Evolutionary conservation across 352 stramenopile species (phyloP), one percentile per base, ranked within the genome.

Genomic region (Elongisporangium undulatum): DNA sequence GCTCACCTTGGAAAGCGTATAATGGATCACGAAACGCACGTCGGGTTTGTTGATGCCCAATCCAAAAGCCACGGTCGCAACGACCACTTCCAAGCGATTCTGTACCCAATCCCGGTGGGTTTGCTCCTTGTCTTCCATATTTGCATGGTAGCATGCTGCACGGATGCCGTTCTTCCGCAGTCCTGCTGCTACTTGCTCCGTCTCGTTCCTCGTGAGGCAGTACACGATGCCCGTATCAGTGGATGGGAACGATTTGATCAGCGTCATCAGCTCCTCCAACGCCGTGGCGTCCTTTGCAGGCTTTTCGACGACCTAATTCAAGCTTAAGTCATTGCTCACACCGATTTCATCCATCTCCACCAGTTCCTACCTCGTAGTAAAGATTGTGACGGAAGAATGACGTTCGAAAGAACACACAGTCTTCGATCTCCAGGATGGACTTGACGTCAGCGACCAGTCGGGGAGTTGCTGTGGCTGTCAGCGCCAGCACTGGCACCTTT

Each of bases 31-130:
- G 54, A 96, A 97, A 24, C 89, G 87, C 49, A 97, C 89, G 53
- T 97, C 83, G 8, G 92, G 89, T 55, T 98, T 97, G 74, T 98
- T 97, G 63, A 98, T 98, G 8, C 94, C 94, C 34, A 98, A 66
- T 1, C 94, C 94, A 84, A 98, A 98, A 7, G 92, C 91, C 65
- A 98, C 97, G 0, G 92, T 98, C 7, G 92, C 92, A 1, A 97
- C 91, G 4, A 98, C 90, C 17, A 98, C 90, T 68, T 97, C 72
- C 2, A 92, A 53, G 5, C 69, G 63, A 51, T 86, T 71, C 19
- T 64, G 64, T 39, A 79, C 69, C 82, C 82, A 92, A 4, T 59
- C 59, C 20, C 80, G 70, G 34, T 90, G 76, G n/a, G 77, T 86
- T 45, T 86, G 59, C n/a, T 85, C 66, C 51, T 88, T 88, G 63